Percentiles rank a stretch among this genome's conserved stretches.
These are phyloP conservation scores for Neopestalotiopsis clavispora DNA, from an alignment of 2,329 filamentous ascomycete species.

Conservation along the genomic window DNA sequence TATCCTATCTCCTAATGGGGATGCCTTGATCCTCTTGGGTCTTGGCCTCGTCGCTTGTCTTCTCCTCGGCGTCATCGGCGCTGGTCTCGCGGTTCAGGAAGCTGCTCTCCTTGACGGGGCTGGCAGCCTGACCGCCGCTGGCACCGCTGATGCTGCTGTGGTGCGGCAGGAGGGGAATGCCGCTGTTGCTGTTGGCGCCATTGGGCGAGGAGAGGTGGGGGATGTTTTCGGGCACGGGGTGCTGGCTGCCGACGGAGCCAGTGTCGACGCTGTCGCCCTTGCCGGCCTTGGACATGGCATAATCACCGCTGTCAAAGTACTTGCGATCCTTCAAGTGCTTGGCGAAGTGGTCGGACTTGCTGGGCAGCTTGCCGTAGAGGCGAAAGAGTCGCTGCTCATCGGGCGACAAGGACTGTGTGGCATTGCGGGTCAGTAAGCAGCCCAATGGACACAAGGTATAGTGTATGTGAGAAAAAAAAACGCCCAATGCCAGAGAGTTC, in stretches of 20 bases:
- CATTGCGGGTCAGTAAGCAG: not conserved
- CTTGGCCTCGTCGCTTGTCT: conserved; percentile 34
- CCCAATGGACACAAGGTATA: not conserved
- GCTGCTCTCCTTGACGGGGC: conserved; percentile 89
- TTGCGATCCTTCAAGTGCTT: conserved; percentile 99
- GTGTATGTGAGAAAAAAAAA: not conserved
- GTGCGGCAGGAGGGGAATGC: conserved; percentile 83
- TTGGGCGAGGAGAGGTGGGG: conserved; percentile 80
- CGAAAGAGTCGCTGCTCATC: conserved; percentile 97
- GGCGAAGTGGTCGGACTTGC: conserved; percentile 93
- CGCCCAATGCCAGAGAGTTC: not conserved
- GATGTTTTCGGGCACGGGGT: conserved; percentile 94
- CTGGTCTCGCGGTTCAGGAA: conserved; percentile 85
- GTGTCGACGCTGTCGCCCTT: conserved; percentile 94
- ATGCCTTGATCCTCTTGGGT: conserved; percentile 51
- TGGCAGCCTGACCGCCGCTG: conserved; percentile 60
- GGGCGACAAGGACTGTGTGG: conserved; percentile 77
- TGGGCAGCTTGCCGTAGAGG: conserved; percentile 96
- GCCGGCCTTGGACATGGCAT: conserved; percentile 94
- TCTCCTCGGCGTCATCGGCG: conserved; percentile 58
- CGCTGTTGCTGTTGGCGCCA: conserved; percentile 84
- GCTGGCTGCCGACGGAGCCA: conserved; percentile 90
- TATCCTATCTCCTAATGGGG: conserved; percentile 65
- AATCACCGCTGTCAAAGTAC: conserved; percentile 97
- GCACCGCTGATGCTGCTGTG: conserved; percentile 67